These are phyloP conservation scores for Sordariomycetes sp. DNA, from an alignment of 2,329 filamentous ascomycete genomes.

Conservation along the genomic window DNA sequence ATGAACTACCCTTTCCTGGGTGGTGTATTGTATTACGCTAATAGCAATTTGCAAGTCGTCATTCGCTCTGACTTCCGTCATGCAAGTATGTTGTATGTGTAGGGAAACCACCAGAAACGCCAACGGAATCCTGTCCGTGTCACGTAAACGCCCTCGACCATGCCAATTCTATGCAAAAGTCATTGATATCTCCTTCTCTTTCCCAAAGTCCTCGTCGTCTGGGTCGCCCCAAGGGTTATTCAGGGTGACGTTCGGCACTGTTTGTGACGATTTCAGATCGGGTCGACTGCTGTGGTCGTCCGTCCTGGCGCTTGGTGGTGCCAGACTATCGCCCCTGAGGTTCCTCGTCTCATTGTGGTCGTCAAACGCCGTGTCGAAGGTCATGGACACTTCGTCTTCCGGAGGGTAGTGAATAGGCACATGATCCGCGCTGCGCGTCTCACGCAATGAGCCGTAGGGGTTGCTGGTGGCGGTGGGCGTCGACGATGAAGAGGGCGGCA, in stretches of 20 bases:
- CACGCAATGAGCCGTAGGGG: conserved; percentile 3
- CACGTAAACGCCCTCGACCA: too few relatives aligned
- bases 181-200: conserved; percentile 70
- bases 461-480: background rate
- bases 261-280: conserved; percentile 29
- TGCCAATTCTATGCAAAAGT: conserved; percentile 66
- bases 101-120: too few relatives aligned
- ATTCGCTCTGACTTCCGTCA: too few relatives aligned
- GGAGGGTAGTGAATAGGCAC: conserved; percentile 1
- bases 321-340: background rate
- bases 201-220: conserved; percentile 59
- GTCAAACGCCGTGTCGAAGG: conserved; percentile 58
- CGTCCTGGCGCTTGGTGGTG: background rate
- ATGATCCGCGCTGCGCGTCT: conserved; percentile 5
- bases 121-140: too few relatives aligned
- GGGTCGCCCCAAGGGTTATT: conserved; percentile 63
- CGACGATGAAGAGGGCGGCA: conserved; percentile 5
- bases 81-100: too few relatives aligned
- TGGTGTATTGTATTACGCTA: too few relatives aligned
- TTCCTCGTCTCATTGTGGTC: conserved; percentile 14
- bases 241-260: conserved; percentile 39
- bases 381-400: conserved; percentile 55
- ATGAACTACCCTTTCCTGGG: too few relatives aligned
- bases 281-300: conserved; percentile 17
- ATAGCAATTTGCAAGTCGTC: too few relatives aligned